phyloP scores from a whole-genome alignment of 345 rosid genomes.

The Trapa incisa region DNA sequence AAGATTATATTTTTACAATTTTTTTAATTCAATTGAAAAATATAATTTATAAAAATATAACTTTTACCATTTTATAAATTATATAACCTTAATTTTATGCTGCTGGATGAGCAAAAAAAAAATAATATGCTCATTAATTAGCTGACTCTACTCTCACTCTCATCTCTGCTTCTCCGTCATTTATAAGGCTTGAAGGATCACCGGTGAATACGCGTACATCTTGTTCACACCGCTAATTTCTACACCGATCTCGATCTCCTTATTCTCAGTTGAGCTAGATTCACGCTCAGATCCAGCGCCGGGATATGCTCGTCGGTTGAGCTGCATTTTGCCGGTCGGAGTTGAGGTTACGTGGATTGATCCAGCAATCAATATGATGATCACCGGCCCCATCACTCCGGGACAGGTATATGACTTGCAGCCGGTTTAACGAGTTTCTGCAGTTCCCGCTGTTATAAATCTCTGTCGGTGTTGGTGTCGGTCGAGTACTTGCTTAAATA shows the following conservation, averaged over 20 bases:
- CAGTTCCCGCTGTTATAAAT: background rate
- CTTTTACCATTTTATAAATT: too few relatives aligned
- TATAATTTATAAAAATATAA: too few relatives aligned
- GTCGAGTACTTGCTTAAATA: background rate
- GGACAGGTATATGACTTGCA: constrained; percentile 42
- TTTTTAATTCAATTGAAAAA: too few relatives aligned
- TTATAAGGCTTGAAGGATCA: background rate
- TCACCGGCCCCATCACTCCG: constrained; percentile 45
- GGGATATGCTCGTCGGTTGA: constrained; percentile 6
- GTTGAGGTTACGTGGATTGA: background rate
- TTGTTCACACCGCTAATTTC: background rate
- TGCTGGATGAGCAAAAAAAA: too few relatives aligned
- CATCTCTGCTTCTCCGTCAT: background rate
- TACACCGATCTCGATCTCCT: background rate
- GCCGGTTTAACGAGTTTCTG: background rate
- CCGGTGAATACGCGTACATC: background rate
- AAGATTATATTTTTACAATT: too few relatives aligned
- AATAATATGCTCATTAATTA: background rate
- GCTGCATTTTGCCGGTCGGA: background rate
- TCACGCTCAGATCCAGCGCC: background rate
- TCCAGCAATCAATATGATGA: constrained; percentile 22
- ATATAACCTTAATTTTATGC: too few relatives aligned
- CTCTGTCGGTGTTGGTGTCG: background rate
- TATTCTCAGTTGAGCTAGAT: background rate
- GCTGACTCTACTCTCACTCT: background rate